Evolutionary conservation across 78 protist species (phyloP).

Genomic region (slime mould (Dictyostelium discoideum)): dicty_2.7 NC_007088.5:7364001-7364500

Average conservation of each 20-base stretch:
- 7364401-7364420: no score
- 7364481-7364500: no score
- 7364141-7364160: background rate
- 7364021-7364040: background rate
- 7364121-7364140: background rate
- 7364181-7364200: background rate
- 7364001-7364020: background rate
- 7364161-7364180: background rate
- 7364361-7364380: no score
- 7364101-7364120: background rate
- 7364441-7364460: background rate
- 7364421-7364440: background rate
- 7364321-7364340: no score
- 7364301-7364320: background rate
- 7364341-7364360: no score
- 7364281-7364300: background rate
- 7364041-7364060: conserved; percentile 3
- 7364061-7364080: background rate
- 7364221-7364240: background rate
- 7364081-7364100: background rate
- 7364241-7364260: background rate
- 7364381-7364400: no score
- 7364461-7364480: background rate
- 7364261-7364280: background rate
- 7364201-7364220: background rate